A percentile compares a stretch with the other conserved stretches of the same genome.
Evolutionary conservation across 2,329 filamentous ascomycete genomes (phyloP).

Genomic region (Cyclaneusma minus): DNA sequence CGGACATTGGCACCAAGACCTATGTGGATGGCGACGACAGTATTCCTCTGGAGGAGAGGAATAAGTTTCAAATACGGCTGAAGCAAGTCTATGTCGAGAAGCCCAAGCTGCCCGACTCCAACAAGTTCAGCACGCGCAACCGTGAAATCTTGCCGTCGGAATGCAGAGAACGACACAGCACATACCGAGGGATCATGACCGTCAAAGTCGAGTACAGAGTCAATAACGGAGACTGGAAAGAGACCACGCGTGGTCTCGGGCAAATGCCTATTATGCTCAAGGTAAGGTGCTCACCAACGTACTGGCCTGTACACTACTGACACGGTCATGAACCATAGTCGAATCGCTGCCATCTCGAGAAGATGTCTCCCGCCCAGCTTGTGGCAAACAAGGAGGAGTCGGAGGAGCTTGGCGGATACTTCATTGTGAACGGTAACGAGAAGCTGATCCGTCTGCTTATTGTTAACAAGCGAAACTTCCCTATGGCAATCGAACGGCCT

Average conservation of each 20-base stretch:
- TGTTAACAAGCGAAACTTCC: conserved; percentile 82
- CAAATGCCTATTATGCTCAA: conserved; percentile 88
- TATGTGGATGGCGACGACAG: conserved; percentile 72
- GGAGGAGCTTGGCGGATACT: conserved; percentile 92
- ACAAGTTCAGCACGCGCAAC: conserved; percentile 66
- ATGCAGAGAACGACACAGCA: conserved; percentile 83
- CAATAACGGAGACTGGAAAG: conserved; percentile 73
- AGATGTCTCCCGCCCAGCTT: conserved; percentile 66
- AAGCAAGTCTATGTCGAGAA: conserved; percentile 74
- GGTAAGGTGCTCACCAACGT: conserved; percentile 28
- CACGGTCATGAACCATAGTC: conserved; percentile 49
- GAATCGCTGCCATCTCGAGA: conserved; percentile 79
- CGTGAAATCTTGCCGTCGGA: conserved; percentile 83
- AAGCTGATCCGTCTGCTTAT: conserved; percentile 90
- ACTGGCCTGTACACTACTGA: conserved; percentile 10
- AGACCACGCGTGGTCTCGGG: conserved; percentile 73
- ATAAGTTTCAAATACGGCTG: conserved; percentile 63
- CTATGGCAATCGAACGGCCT: conserved; percentile 81
- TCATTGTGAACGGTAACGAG: conserved; percentile 94
- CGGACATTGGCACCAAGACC: conserved; percentile 79
- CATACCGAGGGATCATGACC: conserved; percentile 76
- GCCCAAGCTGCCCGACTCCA: conserved; percentile 60
- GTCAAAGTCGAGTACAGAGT: conserved; percentile 73
- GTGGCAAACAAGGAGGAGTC: conserved; percentile 86
- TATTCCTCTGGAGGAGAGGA: conserved; percentile 42